phyloP scores from a whole-genome alignment of 352 stramenopile genomes.

The Phytophthora macrochlamydospora region DNA sequence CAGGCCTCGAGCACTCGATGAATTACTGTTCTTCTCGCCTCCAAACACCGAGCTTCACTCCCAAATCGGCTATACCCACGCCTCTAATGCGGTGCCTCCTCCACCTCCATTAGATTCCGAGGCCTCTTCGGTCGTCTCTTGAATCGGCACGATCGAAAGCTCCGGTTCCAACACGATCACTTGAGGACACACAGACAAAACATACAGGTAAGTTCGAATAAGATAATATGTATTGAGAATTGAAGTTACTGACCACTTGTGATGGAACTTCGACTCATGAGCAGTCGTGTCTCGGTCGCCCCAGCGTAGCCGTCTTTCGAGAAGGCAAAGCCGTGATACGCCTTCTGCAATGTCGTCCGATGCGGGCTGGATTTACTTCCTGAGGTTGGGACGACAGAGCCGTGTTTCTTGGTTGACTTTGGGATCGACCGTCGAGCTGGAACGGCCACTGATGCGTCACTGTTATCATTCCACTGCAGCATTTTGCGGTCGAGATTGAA shows the following conservation, averaged over 20 bases:
- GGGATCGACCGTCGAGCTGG: conserved; percentile 29
- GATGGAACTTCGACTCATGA: conserved; percentile 53
- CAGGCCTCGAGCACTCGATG: conserved; percentile 25
- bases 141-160: too few species aligned
- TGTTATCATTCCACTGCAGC: conserved; percentile 73
- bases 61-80: conserved; percentile 33
- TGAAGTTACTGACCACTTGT: conserved; percentile 15
- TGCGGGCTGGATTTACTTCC: conserved; percentile 15
- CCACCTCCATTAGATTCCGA: conserved; percentile 4
- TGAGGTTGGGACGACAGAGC: conserved; percentile 46
- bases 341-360: conserved; percentile 35
- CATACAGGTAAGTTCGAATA: background rate
- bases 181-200: too few species aligned
- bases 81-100: conserved; percentile 32
- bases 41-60: conserved; percentile 27
- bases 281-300: conserved; percentile 52
- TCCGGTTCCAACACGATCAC: too few species aligned
- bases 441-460: conserved; percentile 51
- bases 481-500: conserved; percentile 62
- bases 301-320: conserved; percentile 64
- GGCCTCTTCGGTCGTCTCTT: too few species aligned
- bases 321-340: conserved; percentile 79
- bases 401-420: conserved; percentile 27
- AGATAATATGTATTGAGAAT: background rate
- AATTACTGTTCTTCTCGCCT: conserved; percentile 42